Evolutionary conservation across 352 stramenopile genomes (phyloP).

Genomic region (Phytophthora crassamura): DNA sequence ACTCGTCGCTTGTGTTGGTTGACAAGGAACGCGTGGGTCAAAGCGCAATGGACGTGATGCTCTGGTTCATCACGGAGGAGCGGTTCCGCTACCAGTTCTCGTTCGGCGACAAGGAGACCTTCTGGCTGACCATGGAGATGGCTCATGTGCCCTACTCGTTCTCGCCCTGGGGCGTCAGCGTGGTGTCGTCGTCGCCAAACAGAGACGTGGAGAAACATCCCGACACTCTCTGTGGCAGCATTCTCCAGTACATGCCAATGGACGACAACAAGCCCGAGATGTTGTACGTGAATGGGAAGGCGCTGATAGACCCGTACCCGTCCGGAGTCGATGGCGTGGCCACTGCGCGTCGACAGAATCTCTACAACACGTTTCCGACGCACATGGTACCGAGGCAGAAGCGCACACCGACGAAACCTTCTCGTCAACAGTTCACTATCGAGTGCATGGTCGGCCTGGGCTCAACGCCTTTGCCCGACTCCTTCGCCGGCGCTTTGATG

Average conservation of each 20-base stretch:
- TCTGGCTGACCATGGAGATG: constrained; percentile 54
- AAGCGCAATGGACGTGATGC: constrained; percentile 37
- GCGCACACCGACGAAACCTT: constrained; percentile 28
- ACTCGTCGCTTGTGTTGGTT: constrained; percentile 43
- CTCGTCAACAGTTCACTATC: constrained; percentile 28
- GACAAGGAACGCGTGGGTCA: constrained; percentile 44
- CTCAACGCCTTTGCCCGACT: constrained; percentile 41
- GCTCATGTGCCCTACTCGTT: constrained; percentile 50
- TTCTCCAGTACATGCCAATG: constrained; percentile 36
- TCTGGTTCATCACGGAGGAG: constrained; percentile 43
- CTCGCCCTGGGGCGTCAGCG: constrained; percentile 48
- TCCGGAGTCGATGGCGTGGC: constrained; percentile 30
- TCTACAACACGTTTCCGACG: constrained; percentile 57
- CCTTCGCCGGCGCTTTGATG: constrained; percentile 43
- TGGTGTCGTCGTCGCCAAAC: constrained; percentile 44
- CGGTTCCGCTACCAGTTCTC: constrained; percentile 40
- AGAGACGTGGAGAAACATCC: constrained; percentile 42
- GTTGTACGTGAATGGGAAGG: constrained; percentile 37
- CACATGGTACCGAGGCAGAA: constrained; percentile 58
- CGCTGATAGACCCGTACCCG: constrained; percentile 33
- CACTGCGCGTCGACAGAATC: constrained; percentile 31
- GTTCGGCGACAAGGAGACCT: constrained; percentile 53
- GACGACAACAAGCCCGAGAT: constrained; percentile 29
- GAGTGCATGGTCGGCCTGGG: constrained; percentile 63
- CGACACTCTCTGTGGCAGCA: constrained; percentile 37